Base-by-base conservation (phyloP, 805 yeast species). In the Kuraishia molischiana region DNA sequence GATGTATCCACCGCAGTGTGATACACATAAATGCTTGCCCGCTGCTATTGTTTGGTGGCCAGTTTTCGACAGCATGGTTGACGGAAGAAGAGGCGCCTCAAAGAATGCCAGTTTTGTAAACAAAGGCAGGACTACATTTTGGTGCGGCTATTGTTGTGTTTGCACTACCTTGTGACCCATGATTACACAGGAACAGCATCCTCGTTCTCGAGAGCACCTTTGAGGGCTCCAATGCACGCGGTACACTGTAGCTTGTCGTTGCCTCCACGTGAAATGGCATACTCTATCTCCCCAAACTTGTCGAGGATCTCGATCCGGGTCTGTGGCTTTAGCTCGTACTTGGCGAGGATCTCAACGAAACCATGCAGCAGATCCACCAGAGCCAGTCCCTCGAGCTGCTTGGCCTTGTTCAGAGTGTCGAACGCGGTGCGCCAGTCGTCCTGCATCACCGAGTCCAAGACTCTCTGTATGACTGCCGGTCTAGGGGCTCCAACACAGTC, bases 401-500 rank as follows among this genome's bases (percentile, higher is more conserved):
- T 81, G 45, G 82, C 66, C 41, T 66, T 69, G n/a, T 66, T 69
- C 48, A 92, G 61, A 2, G 92, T 81, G 24, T 69, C 59, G 47
- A 73, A 72, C 1, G 94, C 74, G 8, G 87, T 76, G 9, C 83
- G 70, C 94, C 96, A 92, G 51, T 87, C 95, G 43, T 87, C 95
- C 47, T 77, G 77, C 53, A 92, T 61, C 19, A 90, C 77, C 4
- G 94, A 73, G 44, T 80, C 81, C 41, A 92, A 62, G 4, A 87
- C 78, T 0, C 76, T 64, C 48, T 83, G 83, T 19, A 92, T 70
- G 47, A 89, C 95, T 29, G 68, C 71, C 1, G 97, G 97, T 45
- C 83, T 83, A 3, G 98, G 97, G 1, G 95, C 89, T 2, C 99
- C 99, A 24, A 92, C 80, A 55, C 97, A 89, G 44, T 89, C 95